phyloP scores from a whole-genome alignment of 2,329 filamentous ascomycete species.

The Allantophomopsis lycopodina region DNA sequence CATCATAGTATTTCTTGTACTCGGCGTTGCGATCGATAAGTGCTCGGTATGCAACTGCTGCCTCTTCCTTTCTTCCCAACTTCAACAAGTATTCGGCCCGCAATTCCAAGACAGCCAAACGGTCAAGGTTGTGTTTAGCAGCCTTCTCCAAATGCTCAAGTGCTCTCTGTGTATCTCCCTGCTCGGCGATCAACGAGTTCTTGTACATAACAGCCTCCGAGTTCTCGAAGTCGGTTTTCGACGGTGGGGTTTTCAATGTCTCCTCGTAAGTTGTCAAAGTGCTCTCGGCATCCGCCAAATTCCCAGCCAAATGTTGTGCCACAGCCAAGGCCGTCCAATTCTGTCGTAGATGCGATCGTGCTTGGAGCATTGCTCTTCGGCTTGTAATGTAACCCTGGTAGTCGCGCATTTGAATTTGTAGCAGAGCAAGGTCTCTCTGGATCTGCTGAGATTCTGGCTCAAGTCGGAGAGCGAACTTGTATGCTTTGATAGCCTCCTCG shows the following conservation, averaged over 20 bases:
- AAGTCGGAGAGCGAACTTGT: conserved; percentile 85
- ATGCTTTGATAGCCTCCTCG: conserved; percentile 97
- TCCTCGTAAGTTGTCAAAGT: conserved; percentile 87
- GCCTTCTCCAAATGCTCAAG: conserved; percentile 75
- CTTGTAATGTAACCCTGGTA: conserved; percentile 89
- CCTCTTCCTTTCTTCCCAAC: conserved; percentile 66
- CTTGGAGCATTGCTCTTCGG: conserved; percentile 74
- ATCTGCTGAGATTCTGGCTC: conserved; percentile 95
- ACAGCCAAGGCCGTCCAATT: conserved; percentile 98
- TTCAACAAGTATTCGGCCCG: conserved; percentile 73
- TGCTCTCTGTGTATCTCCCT: conserved; percentile 69
- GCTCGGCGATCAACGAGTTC: conserved; percentile 85
- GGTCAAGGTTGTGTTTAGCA: conserved; percentile 68
- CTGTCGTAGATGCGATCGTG: conserved; percentile 67
- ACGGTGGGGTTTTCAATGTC: conserved; percentile 70
- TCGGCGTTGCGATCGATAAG: conserved; percentile 82
- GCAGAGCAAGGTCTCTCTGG: conserved; percentile 78
- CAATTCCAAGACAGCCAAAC: conserved; percentile 72
- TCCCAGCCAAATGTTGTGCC: conserved; percentile 81
- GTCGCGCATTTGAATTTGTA: conserved; percentile 95
- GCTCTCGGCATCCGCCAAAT: conserved; percentile 75
- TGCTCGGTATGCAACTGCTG: conserved; percentile 65
- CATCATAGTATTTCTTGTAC: conserved; percentile 74
- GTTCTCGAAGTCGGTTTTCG: conserved; percentile 74
- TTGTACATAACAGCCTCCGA: conserved; percentile 93